These are phyloP conservation scores for Halophytophthora polymorphica DNA, from an alignment of 352 stramenopile genomes.

Conservation along the genomic window DNA sequence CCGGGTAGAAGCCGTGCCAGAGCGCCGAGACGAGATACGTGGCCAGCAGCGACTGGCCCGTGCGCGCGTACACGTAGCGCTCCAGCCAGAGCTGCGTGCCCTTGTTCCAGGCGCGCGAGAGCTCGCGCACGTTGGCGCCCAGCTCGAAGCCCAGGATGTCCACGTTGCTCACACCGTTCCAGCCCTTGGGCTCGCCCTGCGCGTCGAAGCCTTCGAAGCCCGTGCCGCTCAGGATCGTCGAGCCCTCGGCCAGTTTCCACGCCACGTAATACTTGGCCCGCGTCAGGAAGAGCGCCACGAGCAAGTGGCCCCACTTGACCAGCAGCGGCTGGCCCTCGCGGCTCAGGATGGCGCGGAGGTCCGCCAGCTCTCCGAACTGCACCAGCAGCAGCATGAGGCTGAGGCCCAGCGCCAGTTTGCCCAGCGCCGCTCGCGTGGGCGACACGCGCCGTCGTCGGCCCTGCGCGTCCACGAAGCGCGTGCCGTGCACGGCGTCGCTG, in stretches of 20 bases:
- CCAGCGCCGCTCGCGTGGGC: slow-evolving; percentile 27
- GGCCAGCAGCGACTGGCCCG: slow-evolving; percentile 88
- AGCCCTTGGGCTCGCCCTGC: slow-evolving; percentile 83
- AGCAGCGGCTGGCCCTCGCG: slow-evolving; percentile 39
- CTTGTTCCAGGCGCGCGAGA: slow-evolving; percentile 95
- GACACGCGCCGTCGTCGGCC: slow-evolving; percentile 35
- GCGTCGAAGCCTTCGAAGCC: slow-evolving; percentile 94
- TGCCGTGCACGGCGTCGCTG: slow-evolving; percentile 56
- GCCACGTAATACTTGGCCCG: slow-evolving; percentile 96
- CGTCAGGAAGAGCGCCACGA: slow-evolving; percentile 86
- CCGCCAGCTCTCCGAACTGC: slow-evolving; percentile 24
- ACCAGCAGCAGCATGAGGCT: slow-evolving; percentile 54
- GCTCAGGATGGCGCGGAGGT: slow-evolving; percentile 26
- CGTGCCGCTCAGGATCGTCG: slow-evolving; percentile 70
- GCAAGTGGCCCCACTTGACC: slow-evolving; percentile 73
- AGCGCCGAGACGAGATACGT: slow-evolving; percentile 95
- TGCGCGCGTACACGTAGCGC: slow-evolving; percentile 97
- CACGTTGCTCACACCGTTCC: slow-evolving; percentile 94
- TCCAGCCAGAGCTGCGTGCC: slow-evolving; percentile 95
- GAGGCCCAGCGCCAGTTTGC: slow-evolving; percentile 52
- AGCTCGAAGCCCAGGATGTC: slow-evolving; percentile 96
- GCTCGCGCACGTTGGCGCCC: slow-evolving; percentile 84
- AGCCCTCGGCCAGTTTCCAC: slow-evolving; percentile 89
- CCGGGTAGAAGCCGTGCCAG: slow-evolving; percentile 99
- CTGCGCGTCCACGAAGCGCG: slow-evolving; percentile 39